A percentile compares a stretch with the other conserved stretches of the same genome.
phyloP scores from a whole-genome alignment of 192 early-diverging fungal species.

The Entomortierella parvispora region DNA sequence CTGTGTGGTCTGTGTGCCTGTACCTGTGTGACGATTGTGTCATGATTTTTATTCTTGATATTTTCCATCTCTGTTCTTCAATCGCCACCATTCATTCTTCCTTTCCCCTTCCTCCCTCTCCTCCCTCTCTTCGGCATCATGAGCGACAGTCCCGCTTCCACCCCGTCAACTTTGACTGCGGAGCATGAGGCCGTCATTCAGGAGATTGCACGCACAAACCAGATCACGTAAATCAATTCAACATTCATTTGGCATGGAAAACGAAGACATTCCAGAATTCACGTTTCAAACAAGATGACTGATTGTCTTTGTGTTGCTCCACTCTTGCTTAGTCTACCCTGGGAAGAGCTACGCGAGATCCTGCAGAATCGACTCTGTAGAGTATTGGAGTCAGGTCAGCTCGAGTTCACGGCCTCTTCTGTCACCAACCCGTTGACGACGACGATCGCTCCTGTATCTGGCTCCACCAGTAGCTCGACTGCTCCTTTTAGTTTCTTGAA shows the following conservation, averaged over 20 bases:
- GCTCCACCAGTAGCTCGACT: not conserved
- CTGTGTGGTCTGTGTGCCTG: not conserved
- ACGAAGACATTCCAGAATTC: not conserved
- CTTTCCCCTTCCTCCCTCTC: not conserved
- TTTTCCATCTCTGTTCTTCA: not conserved
- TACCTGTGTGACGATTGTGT: not conserved
- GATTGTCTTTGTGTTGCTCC: not conserved
- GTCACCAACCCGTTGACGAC: conserved; percentile 47
- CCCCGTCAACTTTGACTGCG: not conserved
- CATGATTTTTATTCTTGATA: no score
- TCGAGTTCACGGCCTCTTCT: conserved; percentile 25
- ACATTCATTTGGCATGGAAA: not conserved
- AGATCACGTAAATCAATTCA: conserved; percentile 27
- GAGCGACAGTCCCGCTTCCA: not conserved
- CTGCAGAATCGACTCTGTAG: conserved; percentile 19
- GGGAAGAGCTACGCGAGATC: conserved; percentile 29
- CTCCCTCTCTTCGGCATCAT: not conserved
- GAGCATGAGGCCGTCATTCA: conserved; percentile 20
- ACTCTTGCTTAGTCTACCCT: conserved; percentile 21
- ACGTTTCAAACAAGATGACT: not conserved
- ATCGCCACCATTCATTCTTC: not conserved
- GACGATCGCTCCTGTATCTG: conserved; percentile 9
- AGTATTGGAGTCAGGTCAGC: conserved; percentile 18
- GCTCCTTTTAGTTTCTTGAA: no score
- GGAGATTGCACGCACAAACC: conserved; percentile 43